Evolutionary conservation across 306 rosid genomes (phyloP), one percentile per base, ranked within the genome.

Genomic region (Adenanthera pavonina): DNA sequence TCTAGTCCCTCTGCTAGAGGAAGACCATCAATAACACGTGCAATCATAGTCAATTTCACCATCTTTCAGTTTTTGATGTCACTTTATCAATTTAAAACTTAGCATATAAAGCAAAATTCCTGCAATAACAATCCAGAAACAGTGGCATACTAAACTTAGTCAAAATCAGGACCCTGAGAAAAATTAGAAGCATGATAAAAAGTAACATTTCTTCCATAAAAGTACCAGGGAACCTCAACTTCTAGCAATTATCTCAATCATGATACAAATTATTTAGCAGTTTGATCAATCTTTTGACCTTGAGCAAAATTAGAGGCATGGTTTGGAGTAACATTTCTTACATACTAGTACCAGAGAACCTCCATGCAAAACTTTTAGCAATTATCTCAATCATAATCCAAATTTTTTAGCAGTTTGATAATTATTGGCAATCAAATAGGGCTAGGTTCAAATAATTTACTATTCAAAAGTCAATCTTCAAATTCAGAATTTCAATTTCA

Each of bases 21-120:
- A 88, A 95, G 99, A 76, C 98, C 99, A 48, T 93, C 99, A 68
- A 94, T 95, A 78, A 93, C 92, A 66, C 99, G 99, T 47, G 99
- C 99, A 86, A 95, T 92, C 97, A 92, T 86, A 3, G 97, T 95
- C 91, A 95, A 84, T 88, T 93, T 95, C 85, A 93, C 99, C 99
- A 95, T 95, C 89, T 89, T 85, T 62, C 77, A 40, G 78, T 78
- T 85, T 75, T 70, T 85, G 80, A 78, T 61, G 61, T 81, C 78
- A 74, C 75, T 78, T 69, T 60, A 40, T 57, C 71, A 82, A 75
- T 51, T 79, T 34, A 20, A 65, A 86, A 68, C 62, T 72, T 78
- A 47, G 73, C 77, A 69, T 74, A 49, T 15, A 69, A 77, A 54
- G 77, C 74, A 67, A 83, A 40, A 61, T 35, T 52, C 54, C 88